Conservation (phyloP, 805 yeast species). For the Yamadazyma nakazawae region DNA sequence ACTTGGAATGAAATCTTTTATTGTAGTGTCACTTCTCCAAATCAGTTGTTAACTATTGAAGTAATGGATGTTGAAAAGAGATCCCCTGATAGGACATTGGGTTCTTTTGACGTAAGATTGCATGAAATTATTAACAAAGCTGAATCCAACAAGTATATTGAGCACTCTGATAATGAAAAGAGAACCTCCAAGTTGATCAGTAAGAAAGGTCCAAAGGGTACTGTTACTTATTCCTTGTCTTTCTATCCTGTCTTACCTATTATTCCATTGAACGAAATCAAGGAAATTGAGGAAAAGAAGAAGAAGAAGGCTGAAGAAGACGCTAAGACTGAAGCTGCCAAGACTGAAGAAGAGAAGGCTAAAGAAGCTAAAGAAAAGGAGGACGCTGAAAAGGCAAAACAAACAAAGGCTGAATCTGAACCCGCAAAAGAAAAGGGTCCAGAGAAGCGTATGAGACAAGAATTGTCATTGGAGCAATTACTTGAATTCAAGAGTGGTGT, state of each 20-base stretch:
- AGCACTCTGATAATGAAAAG: slow-evolving; percentile 52
- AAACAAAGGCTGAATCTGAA: slow-evolving; percentile 29
- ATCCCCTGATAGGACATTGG: slow-evolving; percentile 83
- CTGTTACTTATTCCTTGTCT: slow-evolving; percentile 65
- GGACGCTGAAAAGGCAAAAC: slow-evolving; percentile 12
- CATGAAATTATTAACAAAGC: slow-evolving; percentile 64
- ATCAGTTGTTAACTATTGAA: slow-evolving; percentile 79
- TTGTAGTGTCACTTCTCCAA: slow-evolving; percentile 76
- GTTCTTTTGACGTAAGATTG: slow-evolving; percentile 70
- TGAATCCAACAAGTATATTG: slow-evolving; percentile 60
- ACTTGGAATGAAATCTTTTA: slow-evolving; percentile 81
- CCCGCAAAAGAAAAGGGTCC: slow-evolving; percentile 23
- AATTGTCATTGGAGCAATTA: slow-evolving; percentile 57
- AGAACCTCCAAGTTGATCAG: slow-evolving; percentile 63
- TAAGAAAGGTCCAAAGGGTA: slow-evolving; percentile 83
- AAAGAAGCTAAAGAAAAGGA: slow-evolving; percentile 33
- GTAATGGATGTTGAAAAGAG: slow-evolving; percentile 86
- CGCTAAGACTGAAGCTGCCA: slow-evolving; percentile 29
- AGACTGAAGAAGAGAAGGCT: slow-evolving; percentile 22
- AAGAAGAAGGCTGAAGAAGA: slow-evolving; percentile 33
- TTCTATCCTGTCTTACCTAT: slow-evolving; percentile 84
- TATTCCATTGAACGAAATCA: slow-evolving; percentile 69
- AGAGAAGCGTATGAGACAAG: slow-evolving; percentile 18
- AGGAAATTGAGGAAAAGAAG: slow-evolving; percentile 47
- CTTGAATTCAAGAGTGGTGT: slow-evolving; percentile 69